phyloP scores from a whole-genome alignment of 108 stramenopile genomes.

The Nitzschia inconspicua region DNA sequence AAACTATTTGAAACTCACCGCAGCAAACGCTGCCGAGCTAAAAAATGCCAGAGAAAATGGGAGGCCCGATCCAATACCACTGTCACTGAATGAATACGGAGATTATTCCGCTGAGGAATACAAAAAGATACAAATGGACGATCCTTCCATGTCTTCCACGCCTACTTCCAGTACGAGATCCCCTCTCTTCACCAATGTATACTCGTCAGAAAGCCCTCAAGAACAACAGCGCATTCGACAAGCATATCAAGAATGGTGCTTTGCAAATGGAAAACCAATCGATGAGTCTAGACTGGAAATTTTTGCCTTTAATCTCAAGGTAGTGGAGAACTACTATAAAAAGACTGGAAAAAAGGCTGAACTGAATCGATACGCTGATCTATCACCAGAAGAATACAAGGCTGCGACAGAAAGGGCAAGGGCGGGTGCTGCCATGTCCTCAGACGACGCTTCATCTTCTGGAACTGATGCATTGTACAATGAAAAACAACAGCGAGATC shows the following conservation, averaged over 20 bases:
- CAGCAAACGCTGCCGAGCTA: conserved; percentile 9
- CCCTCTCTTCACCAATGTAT: too few species aligned
- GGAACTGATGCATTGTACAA: background rate
- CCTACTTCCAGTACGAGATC: background rate
- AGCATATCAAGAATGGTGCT: conserved; percentile 23
- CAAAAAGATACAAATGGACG: conserved; percentile 34
- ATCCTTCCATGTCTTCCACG: too few species aligned
- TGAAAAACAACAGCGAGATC: background rate
- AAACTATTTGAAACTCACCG: conserved; percentile 17
- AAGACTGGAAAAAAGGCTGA: conserved; percentile 25
- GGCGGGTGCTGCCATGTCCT: too few species aligned
- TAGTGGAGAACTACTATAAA: conserved; percentile 7
- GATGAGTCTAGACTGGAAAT: conserved; percentile 15
- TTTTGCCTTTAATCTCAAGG: conserved; percentile 12
- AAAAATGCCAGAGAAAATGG: conserved; percentile 4
- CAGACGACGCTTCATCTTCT: background rate
- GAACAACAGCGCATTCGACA: conserved; percentile 32
- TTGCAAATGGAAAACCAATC: conserved; percentile 8
- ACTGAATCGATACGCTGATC: conserved; percentile 64
- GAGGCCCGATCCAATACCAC: conserved; percentile 4
- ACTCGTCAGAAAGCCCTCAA: conserved; percentile 14
- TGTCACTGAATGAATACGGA: conserved; percentile 54
- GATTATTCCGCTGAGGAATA: conserved; percentile 61
- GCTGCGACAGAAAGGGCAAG: background rate
- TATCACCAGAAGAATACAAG: conserved; percentile 58